These are phyloP conservation scores for Cordyceps cicadae DNA, from an alignment of 2,329 filamentous ascomycete species.

Conservation along the genomic window DNA sequence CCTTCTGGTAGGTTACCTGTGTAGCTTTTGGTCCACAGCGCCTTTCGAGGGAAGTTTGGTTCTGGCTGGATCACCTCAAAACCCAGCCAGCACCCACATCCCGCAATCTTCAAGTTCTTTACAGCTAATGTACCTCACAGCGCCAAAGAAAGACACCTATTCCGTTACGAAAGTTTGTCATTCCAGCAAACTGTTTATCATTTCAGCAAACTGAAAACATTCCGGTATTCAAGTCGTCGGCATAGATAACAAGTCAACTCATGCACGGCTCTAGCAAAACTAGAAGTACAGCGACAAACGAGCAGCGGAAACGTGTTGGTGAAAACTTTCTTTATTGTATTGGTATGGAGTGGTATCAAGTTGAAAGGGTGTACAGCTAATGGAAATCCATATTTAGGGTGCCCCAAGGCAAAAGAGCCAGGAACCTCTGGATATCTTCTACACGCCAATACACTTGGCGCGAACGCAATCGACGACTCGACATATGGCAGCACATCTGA, in stretches of 20 bases:
- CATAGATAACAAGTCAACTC: neutral
- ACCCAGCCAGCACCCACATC: neutral
- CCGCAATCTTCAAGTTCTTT: neutral
- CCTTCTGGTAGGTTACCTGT: neutral
- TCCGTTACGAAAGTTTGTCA: neutral
- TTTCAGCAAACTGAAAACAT: too few relatives aligned
- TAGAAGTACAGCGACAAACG: neutral
- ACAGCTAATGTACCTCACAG: neutral
- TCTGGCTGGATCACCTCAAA: neutral
- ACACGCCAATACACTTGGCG: neutral
- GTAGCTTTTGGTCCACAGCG: neutral
- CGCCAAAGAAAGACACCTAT: neutral
- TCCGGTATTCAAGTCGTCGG: too few relatives aligned
- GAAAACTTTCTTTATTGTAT: conserved; percentile 2
- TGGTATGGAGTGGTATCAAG: conserved; percentile 6
- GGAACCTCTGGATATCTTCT: neutral
- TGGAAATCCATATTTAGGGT: neutral
- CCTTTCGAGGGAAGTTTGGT: neutral
- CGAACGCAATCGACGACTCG: neutral
- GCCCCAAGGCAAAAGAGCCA: neutral
- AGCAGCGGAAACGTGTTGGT: neutral
- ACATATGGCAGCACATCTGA: neutral
- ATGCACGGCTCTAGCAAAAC: neutral
- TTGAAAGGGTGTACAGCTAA: conserved; percentile 5
- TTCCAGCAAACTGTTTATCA: too few relatives aligned